Base-by-base conservation (phyloP, 2,329 filamentous ascomycete genomes). In the Neofusicoccum laricinum region DNA sequence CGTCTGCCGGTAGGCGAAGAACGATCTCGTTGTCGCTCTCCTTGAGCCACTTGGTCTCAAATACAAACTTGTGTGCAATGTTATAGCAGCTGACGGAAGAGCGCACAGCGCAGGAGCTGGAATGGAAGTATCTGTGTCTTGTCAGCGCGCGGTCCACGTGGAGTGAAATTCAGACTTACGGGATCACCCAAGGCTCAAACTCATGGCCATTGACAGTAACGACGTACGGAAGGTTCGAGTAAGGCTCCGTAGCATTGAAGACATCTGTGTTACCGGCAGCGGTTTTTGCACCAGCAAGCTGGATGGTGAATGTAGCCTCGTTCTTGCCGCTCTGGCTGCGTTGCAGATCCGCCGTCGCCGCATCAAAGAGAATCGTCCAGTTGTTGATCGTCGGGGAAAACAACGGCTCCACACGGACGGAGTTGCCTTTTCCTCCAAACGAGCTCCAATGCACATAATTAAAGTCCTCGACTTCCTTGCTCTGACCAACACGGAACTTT, bases 371-470 rank as follows among this genome's bases (percentile, higher is more conserved):
- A 32, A 88, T 76, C 0, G 82, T 88, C 86, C 85, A 88, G 72
- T 87, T 86, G 71, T 86, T 86, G 30, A 86, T 79, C 59, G 81
- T 79, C 19, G 79, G 76, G 46, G 77, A 75, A 57, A 82, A 80
- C 1, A 67, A 58, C 4, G 79, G 73, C 49, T 80, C 74, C 1
- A 78, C 73, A 0, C 84, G 78, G 3, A 78, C 61, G 14, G 73
- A 80, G 71, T 86, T 83, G 1, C 78, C 84, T 32, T 83, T 76
- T 5, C 84, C 83, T 1, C 86, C 86, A 68, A 87, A 88, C 8
- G 86, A 85, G 64, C 82, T 84, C 87, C 86, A 89, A 71, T 89
- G 87, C 3, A 88, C 83, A 63, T 88, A 88, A 73, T 89, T 89
- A 66, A 87, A 78, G 68, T 87, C 84, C 11, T 75, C 71, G 0